A percentile compares a stretch with the other conserved stretches of the same genome.
Evolutionary conservation across 2,329 filamentous ascomycete species (phyloP).

Genomic region (Aspergillus pseudonomiae): DNA sequence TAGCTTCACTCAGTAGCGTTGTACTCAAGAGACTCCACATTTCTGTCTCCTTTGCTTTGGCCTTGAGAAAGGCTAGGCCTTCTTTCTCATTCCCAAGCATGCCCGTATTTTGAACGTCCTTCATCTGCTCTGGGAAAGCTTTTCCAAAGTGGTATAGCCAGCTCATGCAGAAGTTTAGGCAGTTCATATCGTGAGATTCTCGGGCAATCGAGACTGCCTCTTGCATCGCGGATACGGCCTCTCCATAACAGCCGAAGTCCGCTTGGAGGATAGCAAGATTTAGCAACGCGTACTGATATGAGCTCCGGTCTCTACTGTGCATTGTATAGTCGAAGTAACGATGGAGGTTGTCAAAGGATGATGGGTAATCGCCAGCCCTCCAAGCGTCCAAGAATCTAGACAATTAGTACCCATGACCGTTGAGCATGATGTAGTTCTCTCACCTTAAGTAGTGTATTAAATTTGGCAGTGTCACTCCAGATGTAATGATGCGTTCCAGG

Average conservation of each 20-base stretch:
- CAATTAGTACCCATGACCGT: neutral
- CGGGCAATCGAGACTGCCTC: constrained; percentile 93
- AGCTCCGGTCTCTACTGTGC: constrained; percentile 77
- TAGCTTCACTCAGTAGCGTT: constrained; percentile 82
- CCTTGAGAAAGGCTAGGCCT: constrained; percentile 78
- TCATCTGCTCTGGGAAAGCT: constrained; percentile 75
- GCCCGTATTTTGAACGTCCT: constrained; percentile 69
- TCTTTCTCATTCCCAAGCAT: constrained; percentile 80
- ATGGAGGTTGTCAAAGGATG: constrained; percentile 87
- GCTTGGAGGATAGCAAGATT: constrained; percentile 92
- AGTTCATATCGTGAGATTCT: constrained; percentile 89
- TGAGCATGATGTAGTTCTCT: constrained; percentile 22
- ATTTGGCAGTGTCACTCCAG: constrained; percentile 70
- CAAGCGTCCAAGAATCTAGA: constrained; percentile 84
- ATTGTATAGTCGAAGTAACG: constrained; percentile 97
- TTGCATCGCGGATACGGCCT: constrained; percentile 91
- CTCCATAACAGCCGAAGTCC: constrained; percentile 88
- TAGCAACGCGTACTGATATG: constrained; percentile 93
- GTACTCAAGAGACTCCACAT: constrained; percentile 86
- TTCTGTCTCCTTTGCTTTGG: constrained; percentile 81
- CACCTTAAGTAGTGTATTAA: constrained; percentile 75
- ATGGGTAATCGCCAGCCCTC: constrained; percentile 86
- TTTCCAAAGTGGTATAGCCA: constrained; percentile 97
- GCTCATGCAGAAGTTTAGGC: constrained; percentile 91
- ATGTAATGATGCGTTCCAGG: constrained; percentile 69